Conservation (phyloP, 306 rosid species). For the Dalbergia oliveri region DNA sequence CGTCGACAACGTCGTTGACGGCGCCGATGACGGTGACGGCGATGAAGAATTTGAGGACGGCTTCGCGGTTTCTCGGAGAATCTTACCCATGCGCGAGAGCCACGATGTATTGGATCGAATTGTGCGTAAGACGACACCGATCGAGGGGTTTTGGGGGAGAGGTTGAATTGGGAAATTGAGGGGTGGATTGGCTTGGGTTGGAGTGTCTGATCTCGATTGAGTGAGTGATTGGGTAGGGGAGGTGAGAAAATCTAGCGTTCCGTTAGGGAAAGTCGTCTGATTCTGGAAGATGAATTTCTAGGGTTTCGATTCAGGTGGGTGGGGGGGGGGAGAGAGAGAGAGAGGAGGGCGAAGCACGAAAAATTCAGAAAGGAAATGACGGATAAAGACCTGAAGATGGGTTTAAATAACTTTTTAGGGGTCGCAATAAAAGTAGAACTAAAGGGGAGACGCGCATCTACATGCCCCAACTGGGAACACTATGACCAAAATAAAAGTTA, state of each 20-base stretch:
- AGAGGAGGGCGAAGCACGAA: not conserved
- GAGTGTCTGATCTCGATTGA: not conserved
- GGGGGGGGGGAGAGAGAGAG: not conserved
- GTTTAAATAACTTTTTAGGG: not conserved
- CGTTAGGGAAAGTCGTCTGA: slow-evolving; percentile 25
- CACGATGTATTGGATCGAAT: slow-evolving; percentile 24
- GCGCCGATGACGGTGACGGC: slow-evolving; percentile 49
- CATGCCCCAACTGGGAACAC: no score
- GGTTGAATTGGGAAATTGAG: slow-evolving; percentile 15
- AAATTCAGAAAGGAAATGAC: not conserved
- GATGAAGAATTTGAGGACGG: slow-evolving; percentile 57
- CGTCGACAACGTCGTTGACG: slow-evolving; percentile 70
- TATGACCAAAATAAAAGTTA: no score
- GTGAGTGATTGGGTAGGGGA: slow-evolving; percentile 37
- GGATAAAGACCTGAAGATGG: not conserved
- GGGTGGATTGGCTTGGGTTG: not conserved
- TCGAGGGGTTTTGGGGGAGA: not conserved
- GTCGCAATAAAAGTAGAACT: not conserved
- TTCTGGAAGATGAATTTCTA: slow-evolving; percentile 45
- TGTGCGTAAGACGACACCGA: slow-evolving; percentile 39
- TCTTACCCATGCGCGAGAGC: slow-evolving; percentile 77
- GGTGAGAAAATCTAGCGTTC: slow-evolving; percentile 63
- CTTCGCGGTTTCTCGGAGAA: slow-evolving; percentile 65
- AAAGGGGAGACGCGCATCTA: no score
- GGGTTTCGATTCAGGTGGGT: slow-evolving; percentile 40